A percentile compares a stretch with the other conserved stretches of the same genome.
Evolutionary conservation across 306 rosid genomes (phyloP).

Genomic region (Acacia crassicarpa): DNA sequence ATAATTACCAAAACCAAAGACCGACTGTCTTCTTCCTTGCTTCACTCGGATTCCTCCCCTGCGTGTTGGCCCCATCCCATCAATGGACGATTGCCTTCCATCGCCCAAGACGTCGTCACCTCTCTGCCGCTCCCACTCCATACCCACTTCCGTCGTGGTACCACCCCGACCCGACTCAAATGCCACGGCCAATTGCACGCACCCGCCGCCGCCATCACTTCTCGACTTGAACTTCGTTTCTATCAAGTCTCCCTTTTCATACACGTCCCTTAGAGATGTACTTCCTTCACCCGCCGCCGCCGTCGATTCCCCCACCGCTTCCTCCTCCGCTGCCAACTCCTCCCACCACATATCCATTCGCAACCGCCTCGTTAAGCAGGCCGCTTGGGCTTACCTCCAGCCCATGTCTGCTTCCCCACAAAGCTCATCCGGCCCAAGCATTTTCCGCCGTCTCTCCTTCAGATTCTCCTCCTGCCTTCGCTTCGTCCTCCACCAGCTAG

Average conservation of each 20-base stretch:
- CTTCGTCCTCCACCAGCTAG: slow-evolving; percentile 1
- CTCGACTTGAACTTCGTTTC: slow-evolving; percentile 26
- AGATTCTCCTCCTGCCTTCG: slow-evolving; percentile 7
- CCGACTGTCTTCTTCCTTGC: background rate
- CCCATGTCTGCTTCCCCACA: slow-evolving; percentile 57
- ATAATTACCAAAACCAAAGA: background rate
- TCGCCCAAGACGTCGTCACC: background rate
- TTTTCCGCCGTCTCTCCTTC: slow-evolving; percentile 12
- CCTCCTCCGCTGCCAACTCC: slow-evolving; percentile 4
- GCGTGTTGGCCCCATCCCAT: background rate
- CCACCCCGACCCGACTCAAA: slow-evolving; percentile 28
- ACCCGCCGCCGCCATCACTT: slow-evolving; percentile 30
- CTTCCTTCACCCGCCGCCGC: slow-evolving; percentile 31
- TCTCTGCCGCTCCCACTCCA: slow-evolving; percentile 45
- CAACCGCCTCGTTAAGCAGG: slow-evolving; percentile 62
- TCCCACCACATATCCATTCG: slow-evolving; percentile 38
- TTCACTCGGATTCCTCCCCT: background rate
- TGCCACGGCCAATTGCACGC: background rate
- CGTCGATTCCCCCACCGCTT: slow-evolving; percentile 5
- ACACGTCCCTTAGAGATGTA: slow-evolving; percentile 54
- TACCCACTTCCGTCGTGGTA: slow-evolving; percentile 36
- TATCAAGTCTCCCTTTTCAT: slow-evolving; percentile 29
- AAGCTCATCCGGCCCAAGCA: slow-evolving; percentile 10
- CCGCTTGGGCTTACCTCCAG: slow-evolving; percentile 74
- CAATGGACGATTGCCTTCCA: slow-evolving; percentile 31